Base-by-base conservation (phyloP, 2,329 filamentous ascomycete genomes). In the Alternaria rosae region DNA sequence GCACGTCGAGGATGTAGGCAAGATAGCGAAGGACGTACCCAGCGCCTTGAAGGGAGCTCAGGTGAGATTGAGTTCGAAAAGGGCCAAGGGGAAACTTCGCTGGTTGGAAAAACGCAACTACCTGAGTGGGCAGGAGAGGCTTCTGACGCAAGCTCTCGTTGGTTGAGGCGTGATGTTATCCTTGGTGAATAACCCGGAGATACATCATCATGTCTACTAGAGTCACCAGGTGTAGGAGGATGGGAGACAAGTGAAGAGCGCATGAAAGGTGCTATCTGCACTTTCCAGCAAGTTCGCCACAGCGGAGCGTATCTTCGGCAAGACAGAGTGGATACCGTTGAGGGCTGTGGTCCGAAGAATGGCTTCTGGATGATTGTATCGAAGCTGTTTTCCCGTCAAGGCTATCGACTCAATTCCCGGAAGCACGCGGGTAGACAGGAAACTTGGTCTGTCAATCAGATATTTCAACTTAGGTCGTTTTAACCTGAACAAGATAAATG, bases 71-170 rank as follows among this genome's bases (percentile, higher is more conserved):
- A 59, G 32, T 21, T 17, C 20, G 30, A 55, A 30, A 12, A 41
- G 30, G 30, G 54, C 59, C 8, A 62, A 35, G 28, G 32, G 45
- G 8, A 64, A 50, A 35, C 44, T 50, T n/a, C 28, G 26, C 10
- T 61, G 47, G 61, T 35, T 61, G 20, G 32, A 57, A 28, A 53
- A 57, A 43, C 53, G 32, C 25, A 42, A 56, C 23, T 61, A 48
- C 20, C n/a, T 62, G 28, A 48, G 43, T 17, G 35, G 23, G 1
- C 43, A 59, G 21, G 50, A 59, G 12, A 45, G 38, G 17, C n/a
- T 51, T 5, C 32, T 59, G 26, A 45, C 44, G 17, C 51, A 20
- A 38, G 41, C 45, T 20, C 44, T 52, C 11, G 25, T 20, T 20
- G 38, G 21, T 10, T 52, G 44, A 30, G 12, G 13, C 13, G 20